Evolutionary conservation across 805 yeast genomes (phyloP).

Genomic region (Wickerhamomyces rabaulensis): DNA sequence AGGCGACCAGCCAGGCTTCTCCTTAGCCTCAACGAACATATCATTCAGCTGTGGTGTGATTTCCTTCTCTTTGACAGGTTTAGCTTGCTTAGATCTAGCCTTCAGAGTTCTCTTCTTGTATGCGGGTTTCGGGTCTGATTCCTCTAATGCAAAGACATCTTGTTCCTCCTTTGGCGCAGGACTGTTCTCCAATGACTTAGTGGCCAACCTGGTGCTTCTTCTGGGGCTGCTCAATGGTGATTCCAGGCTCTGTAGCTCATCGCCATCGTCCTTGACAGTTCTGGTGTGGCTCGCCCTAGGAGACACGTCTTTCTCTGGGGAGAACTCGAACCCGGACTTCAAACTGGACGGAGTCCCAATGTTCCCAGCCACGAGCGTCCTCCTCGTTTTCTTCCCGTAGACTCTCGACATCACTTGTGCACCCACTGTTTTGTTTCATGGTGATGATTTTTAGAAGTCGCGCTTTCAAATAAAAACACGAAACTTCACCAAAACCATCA

Average conservation of each 20-base stretch:
- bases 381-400: conserved; percentile 1
- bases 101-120: not conserved
- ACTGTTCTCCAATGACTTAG: not conserved
- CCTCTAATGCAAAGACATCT: not conserved
- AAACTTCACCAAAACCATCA: not conserved
- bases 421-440: not conserved
- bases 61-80: not conserved
- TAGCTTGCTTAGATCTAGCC: not conserved
- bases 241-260: not conserved
- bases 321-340: not conserved
- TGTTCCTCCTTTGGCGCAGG: not conserved
- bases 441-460: not conserved
- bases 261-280: not conserved
- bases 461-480: not conserved
- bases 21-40: conserved; percentile 19
- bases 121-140: not conserved
- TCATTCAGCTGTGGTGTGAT: conserved; percentile 4
- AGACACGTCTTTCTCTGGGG: not conserved
- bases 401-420: not conserved
- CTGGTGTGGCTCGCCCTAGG: not conserved
- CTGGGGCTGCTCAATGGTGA: not conserved
- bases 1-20: conserved; percentile 22
- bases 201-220: not conserved
- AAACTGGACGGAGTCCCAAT: not conserved
- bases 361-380: not conserved